A percentile compares a stretch with the other conserved stretches of the same genome.
These are phyloP conservation scores for Meyerozyma smithsonii DNA, from an alignment of 1,139 yeast genomes.

Conservation along the genomic window DNA sequence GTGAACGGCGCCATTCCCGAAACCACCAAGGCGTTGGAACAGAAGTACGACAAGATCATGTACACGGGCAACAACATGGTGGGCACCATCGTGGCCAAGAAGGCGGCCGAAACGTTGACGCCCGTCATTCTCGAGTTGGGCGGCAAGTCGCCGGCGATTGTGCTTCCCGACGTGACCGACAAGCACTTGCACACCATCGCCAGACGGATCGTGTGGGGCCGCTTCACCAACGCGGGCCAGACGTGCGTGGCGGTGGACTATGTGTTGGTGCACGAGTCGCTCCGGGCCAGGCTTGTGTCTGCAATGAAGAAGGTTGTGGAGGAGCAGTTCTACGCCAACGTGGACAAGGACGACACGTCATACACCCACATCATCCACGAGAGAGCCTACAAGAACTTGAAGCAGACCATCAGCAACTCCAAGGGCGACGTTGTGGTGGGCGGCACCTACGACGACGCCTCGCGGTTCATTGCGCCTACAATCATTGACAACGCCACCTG, in stretches of 20 bases:
- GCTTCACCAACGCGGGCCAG: slow-evolving; percentile 81
- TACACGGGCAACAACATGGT: slow-evolving; percentile 80
- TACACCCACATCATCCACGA: slow-evolving; percentile 65
- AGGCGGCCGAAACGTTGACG: slow-evolving; percentile 80
- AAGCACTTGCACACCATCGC: slow-evolving; percentile 51
- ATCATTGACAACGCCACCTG: slow-evolving; percentile 56
- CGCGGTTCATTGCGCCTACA: slow-evolving; percentile 70
- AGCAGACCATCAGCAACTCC: slow-evolving; percentile 42
- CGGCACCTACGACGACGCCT: slow-evolving; percentile 41
- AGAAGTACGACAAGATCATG: slow-evolving; percentile 75
- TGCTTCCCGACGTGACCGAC: slow-evolving; percentile 48
- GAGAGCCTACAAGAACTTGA: slow-evolving; percentile 51
- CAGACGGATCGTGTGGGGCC: slow-evolving; percentile 71
- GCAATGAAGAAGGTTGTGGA: slow-evolving; percentile 40
- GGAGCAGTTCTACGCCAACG: slow-evolving; percentile 42
- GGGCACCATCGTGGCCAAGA: slow-evolving; percentile 71
- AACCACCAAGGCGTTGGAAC: slow-evolving; percentile 59
- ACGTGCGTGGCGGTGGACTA: slow-evolving; percentile 90
- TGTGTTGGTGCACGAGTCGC: slow-evolving; percentile 55
- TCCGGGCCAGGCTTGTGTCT: slow-evolving; percentile 45
- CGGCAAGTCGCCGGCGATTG: slow-evolving; percentile 84
- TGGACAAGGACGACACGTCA: slow-evolving; percentile 23
- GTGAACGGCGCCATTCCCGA: slow-evolving; percentile 76
- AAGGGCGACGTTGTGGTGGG: slow-evolving; percentile 59
- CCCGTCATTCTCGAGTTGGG: slow-evolving; percentile 85